Evolutionary conservation across 148 eudicot genomes (phyloP).

Genomic region (Beta vulgaris): DNA sequence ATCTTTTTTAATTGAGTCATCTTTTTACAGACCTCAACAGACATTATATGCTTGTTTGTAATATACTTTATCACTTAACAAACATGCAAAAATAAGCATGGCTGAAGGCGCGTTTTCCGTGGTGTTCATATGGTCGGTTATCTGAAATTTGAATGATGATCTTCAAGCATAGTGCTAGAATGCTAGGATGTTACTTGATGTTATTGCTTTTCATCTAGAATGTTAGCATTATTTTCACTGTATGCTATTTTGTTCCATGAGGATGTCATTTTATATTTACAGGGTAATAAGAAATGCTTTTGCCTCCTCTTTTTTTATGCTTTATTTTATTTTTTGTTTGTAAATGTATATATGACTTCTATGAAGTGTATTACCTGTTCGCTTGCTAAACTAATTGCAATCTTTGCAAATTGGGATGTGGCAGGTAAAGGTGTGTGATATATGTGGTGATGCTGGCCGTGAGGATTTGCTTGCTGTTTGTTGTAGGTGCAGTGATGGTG

Average conservation of each 20-base stretch:
- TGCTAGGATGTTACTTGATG: not conserved
- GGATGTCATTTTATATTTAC: not conserved
- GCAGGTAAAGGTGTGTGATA: conserved; percentile 95
- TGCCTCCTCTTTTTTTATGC: too few relatives aligned
- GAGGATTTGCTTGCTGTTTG: conserved; percentile 96
- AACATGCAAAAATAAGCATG: not conserved
- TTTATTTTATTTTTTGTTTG: too few relatives aligned
- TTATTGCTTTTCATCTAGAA: not conserved
- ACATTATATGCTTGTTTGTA: not conserved
- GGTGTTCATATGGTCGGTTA: not conserved
- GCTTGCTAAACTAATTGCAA: not conserved
- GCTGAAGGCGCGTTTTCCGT: not conserved
- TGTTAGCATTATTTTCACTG: not conserved
- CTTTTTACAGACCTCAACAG: too few relatives aligned
- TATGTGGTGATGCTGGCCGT: conserved; percentile 96
- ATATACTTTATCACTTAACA: not conserved
- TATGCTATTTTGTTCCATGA: not conserved
- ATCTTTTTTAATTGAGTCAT: too few relatives aligned
- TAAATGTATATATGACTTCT: not conserved
- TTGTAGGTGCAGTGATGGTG: conserved; percentile 86
- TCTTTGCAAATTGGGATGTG: not conserved
- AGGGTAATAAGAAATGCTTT: not conserved
- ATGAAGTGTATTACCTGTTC: not conserved
- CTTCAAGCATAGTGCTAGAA: not conserved
- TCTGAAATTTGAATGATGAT: not conserved